Conservation (phyloP, 164 flowering plant species). For the Dillenia turbinata region DNA sequence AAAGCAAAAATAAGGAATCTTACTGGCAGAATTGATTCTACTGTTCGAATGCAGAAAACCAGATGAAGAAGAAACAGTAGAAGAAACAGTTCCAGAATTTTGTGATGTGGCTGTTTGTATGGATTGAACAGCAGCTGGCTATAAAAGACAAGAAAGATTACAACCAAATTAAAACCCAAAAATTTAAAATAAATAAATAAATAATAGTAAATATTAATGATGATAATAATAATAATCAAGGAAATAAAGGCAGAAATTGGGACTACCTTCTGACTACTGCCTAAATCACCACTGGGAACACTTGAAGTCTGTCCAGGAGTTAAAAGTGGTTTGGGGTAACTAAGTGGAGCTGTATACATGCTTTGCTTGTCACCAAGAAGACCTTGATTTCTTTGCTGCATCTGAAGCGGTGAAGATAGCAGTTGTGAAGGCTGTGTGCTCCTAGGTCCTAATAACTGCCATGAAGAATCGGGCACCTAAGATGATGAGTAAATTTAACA, state of each 20-base stretch:
- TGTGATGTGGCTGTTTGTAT: conserved; percentile 33
- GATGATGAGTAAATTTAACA: no score
- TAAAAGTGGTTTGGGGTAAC: conserved; percentile 41
- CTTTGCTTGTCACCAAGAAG: conserved; percentile 61
- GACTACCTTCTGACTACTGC: conserved; percentile 51
- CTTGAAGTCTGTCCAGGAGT: conserved; percentile 42
- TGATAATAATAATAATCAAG: background rate
- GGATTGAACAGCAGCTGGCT: conserved; percentile 18
- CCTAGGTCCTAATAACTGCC: conserved; percentile 45
- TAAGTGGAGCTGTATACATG: conserved; percentile 27
- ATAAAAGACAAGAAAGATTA: background rate
- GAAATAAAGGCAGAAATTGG: no score
- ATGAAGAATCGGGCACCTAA: conserved; percentile 32
- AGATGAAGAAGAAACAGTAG: conserved; percentile 44
- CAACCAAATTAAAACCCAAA: background rate
- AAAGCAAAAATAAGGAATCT: conserved; percentile 6
- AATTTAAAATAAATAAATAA: background rate
- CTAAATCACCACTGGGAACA: conserved; percentile 31
- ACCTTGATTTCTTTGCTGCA: conserved; percentile 58
- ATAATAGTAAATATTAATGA: background rate
- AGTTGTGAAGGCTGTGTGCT: conserved; percentile 43
- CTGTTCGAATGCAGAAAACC: conserved; percentile 69
- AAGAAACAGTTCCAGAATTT: conserved; percentile 33
- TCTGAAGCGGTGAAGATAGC: conserved; percentile 45
- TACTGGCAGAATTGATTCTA: conserved; percentile 60